Evolutionary conservation across 2,329 filamentous ascomycete species (phyloP), one percentile per base, ranked within the genome.

Genomic region (Diaporthe sp.): DNA sequence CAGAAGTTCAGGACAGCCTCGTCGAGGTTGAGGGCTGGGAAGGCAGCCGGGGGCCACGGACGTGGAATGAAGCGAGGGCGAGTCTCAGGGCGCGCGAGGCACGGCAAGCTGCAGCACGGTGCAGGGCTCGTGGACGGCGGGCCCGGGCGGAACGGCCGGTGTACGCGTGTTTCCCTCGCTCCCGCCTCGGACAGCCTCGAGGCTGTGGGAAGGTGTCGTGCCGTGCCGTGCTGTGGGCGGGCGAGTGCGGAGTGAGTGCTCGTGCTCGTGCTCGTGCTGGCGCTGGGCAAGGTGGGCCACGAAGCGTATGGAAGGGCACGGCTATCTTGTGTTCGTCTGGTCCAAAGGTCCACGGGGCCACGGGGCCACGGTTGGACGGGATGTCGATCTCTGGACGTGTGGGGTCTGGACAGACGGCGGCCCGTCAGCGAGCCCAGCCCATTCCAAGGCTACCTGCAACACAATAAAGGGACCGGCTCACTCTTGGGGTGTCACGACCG

Each of bases 51-150:
- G 50, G 32, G 19, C n/a, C 25, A 39, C n/a, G 32, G 58, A 32
- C 13, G 32, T n/a, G 30, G 25, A 13, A 17, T 37, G 37, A 35
- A 59, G 22, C 55, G 56, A 61, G 27, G 32, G 35, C 35, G 30
- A 58, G 63, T 71, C 69, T 42, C 56, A 61, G 44, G 35, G 32
- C 56, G 37, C 55, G 69, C 69, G 56, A 71, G 25, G 30, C 44
- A 63, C 70, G 70, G 70, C 39, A 63, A 39, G 69, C 44, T 71
- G 70, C 70, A 71, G 70, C 47, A 32, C 47, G 56, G 50, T 63
- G 44, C n/a, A 39, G 56, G 35, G 42, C 69, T 63, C 69, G 69
- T 63, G 69, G 44, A 53, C 27, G 22, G 30, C 51, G 63, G 47
- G 63, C 63, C 22, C 12, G 13, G 63, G n/a, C 63, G 63, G 47